These are phyloP conservation scores for Juncus inflexus DNA, from an alignment of 176 grass and related monocot species.

Conservation along the genomic window DNA sequence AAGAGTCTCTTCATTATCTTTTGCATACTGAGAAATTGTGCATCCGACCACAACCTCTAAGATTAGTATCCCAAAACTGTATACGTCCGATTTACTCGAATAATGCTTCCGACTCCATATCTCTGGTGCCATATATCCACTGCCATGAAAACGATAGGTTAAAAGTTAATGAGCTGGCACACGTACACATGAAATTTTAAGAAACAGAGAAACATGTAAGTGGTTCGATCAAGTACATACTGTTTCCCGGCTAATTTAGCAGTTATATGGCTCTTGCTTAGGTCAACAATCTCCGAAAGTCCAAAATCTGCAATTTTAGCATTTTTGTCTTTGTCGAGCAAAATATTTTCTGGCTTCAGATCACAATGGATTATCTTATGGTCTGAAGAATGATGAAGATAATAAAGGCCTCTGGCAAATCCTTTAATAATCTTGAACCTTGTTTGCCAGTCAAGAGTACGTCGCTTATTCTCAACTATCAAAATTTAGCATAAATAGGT, in stretches of 20 bases:
- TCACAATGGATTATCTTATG: conserved; percentile 33
- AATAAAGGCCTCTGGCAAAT: conserved; percentile 29
- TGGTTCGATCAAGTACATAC: conserved; percentile 13
- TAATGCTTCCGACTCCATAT: conserved; percentile 9
- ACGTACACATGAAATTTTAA: too few species aligned
- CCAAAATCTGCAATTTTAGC: conserved; percentile 41
- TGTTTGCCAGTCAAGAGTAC: conserved; percentile 21
- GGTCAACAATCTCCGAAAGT: conserved; percentile 21
- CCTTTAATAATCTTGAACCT: conserved; percentile 27
- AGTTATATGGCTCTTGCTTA: conserved; percentile 22
- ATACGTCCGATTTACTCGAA: conserved; percentile 31
- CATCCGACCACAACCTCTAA: conserved; percentile 30
- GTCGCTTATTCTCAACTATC: conserved; percentile 9
- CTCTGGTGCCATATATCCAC: conserved; percentile 36
- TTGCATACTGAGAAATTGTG: conserved; percentile 11
- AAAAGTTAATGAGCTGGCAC: too few species aligned
- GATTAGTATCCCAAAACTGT: conserved; percentile 32
- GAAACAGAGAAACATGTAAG: too few species aligned
- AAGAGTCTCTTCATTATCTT: conserved; percentile 6
- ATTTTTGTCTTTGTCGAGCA: conserved; percentile 23
- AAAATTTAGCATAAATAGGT: not conserved
- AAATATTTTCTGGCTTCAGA: conserved; percentile 34
- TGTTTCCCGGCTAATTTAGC: conserved; percentile 25
- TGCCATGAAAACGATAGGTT: conserved; percentile 3
- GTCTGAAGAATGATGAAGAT: conserved; percentile 26